A percentile compares a stretch with the other conserved stretches of the same genome.
Evolutionary conservation across 2,329 filamentous ascomycete genomes (phyloP).

Genomic region (Verticillium nonalfalfae): DNA sequence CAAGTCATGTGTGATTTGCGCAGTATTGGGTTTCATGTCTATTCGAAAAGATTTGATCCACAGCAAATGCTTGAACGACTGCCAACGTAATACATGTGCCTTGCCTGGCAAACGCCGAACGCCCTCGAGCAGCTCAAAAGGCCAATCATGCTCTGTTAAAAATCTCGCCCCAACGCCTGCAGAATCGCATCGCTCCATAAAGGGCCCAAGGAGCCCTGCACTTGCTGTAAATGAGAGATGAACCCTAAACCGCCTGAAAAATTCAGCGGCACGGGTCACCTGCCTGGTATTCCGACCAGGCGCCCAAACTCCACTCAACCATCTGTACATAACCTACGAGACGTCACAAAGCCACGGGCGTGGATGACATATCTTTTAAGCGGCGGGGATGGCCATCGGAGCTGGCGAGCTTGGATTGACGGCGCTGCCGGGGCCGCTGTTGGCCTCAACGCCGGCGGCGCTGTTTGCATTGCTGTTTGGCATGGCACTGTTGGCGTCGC

Average conservation of each 20-base stretch:
- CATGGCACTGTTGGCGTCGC: constrained; percentile 36
- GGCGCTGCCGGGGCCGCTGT: constrained; percentile 37
- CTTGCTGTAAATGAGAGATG: background rate
- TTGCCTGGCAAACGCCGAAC: background rate
- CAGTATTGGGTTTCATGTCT: background rate
- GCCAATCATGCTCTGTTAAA: background rate
- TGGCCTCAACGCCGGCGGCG: constrained; percentile 45
- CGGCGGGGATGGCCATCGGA: constrained; percentile 39
- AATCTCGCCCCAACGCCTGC: background rate
- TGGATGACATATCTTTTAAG: constrained; percentile 10
- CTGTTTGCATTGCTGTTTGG: constrained; percentile 6
- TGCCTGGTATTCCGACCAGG: background rate
- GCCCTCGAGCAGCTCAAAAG: background rate
- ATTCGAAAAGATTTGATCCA: background rate
- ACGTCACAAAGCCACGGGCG: background rate
- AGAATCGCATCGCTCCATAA: background rate
- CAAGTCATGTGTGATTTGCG: no score
- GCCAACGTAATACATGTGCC: background rate
- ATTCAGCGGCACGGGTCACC: background rate
- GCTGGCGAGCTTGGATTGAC: constrained; percentile 45
- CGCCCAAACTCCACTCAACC: constrained; percentile 8
- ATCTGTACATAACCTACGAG: constrained; percentile 2
- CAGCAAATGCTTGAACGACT: background rate
- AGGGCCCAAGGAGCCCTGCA: background rate
- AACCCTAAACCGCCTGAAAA: background rate